phyloP scores from a whole-genome alignment of 1,139 yeast genomes.

The Debaryomycetaceae sp. region DNA sequence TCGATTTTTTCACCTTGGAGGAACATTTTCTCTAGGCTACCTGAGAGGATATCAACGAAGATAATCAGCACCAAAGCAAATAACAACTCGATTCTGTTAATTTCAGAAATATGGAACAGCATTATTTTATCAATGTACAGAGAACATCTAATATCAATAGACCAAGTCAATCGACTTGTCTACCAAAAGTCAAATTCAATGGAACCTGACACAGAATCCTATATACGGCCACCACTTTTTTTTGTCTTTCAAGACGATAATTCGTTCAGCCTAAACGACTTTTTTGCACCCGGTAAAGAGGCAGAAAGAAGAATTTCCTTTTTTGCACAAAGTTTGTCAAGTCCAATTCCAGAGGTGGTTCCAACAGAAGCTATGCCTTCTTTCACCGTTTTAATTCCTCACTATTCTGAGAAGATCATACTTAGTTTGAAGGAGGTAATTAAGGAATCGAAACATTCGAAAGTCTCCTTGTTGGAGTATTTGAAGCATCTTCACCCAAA shows the following conservation, averaged over 20 bases:
- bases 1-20: conserved; percentile 61
- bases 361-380: conserved; percentile 45
- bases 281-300: conserved; percentile 52
- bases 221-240: conserved; percentile 48
- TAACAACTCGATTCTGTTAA: conserved; percentile 31
- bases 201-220: conserved; percentile 29
- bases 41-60: conserved; percentile 48
- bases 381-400: conserved; percentile 51
- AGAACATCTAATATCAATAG: conserved; percentile 50
- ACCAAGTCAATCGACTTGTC: conserved; percentile 45
- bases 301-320: conserved; percentile 51
- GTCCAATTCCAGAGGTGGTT: conserved; percentile 49
- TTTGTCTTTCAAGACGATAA: conserved; percentile 53
- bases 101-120: conserved; percentile 52
- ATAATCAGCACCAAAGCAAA: conserved; percentile 32
- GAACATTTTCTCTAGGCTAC: conserved; percentile 48
- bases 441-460: conserved; percentile 43
- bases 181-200: conserved; percentile 33
- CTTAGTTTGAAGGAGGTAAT: conserved; percentile 47
- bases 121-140: conserved; percentile 55
- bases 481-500: conserved; percentile 47
- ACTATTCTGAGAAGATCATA: conserved; percentile 48
- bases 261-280: conserved; percentile 31
- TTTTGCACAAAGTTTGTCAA: conserved; percentile 52
- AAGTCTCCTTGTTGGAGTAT: conserved; percentile 50